Conservation (phyloP, 108 stramenopile species). For the Nitzschia inconspicua region DNA sequence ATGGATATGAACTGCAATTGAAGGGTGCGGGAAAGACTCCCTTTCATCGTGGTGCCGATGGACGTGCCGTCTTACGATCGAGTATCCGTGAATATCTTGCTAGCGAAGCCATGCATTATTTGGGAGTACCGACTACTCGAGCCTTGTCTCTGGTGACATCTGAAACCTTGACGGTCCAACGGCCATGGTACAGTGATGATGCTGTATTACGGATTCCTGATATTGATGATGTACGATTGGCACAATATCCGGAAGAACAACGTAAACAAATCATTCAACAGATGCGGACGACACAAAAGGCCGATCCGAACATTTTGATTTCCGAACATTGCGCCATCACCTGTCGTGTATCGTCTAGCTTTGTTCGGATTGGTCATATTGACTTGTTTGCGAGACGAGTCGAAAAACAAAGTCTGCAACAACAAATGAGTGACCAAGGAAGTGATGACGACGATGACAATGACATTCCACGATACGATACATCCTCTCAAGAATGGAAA, state of each 20-base stretch:
- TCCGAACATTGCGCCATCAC: constrained; percentile 86
- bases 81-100: constrained; percentile 95
- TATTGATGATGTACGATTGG: constrained; percentile 75
- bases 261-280: constrained; percentile 61
- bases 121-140: constrained; percentile 88
- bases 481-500: constrained; percentile 46
- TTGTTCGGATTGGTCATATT: constrained; percentile 84
- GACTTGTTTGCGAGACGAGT: constrained; percentile 79
- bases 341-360: constrained; percentile 72
- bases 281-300: constrained; percentile 44
- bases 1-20: constrained; percentile 89
- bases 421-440: too few relatives aligned
- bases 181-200: constrained; percentile 75
- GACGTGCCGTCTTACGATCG: constrained; percentile 90
- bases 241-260: constrained; percentile 45
- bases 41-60: constrained; percentile 94
- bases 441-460: neutral
- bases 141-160: constrained; percentile 75
- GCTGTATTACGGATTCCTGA: constrained; percentile 33
- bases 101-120: constrained; percentile 92
- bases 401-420: constrained; percentile 11
- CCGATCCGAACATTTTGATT: constrained; percentile 77
- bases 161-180: constrained; percentile 45
- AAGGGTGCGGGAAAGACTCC: constrained; percentile 96
- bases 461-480: constrained; percentile 20